Evolutionary conservation across 371 early-diverging fungal genomes (phyloP).

Genomic region (Zychaea mexicana): DNA sequence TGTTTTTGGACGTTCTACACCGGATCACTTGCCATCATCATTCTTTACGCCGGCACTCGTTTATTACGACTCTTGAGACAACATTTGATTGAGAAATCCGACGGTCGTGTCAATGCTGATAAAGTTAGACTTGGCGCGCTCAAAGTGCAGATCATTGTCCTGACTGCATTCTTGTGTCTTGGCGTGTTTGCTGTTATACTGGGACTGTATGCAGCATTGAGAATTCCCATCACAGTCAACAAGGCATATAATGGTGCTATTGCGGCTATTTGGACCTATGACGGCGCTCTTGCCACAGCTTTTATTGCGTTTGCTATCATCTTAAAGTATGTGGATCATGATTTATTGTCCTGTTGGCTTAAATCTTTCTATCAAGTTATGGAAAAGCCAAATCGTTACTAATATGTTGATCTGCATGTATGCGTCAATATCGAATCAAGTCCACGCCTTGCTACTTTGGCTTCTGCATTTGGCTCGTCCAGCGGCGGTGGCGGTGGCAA

Average conservation of each 20-base stretch:
- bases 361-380: too few species aligned
- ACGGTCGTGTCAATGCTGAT: conserved; percentile 12
- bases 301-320: conserved; percentile 28
- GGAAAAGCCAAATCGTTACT: too few species aligned
- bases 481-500: background rate
- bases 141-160: conserved; percentile 20
- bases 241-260: conserved; percentile 17
- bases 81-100: conserved; percentile 5
- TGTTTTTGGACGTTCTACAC: conserved; percentile 19
- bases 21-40: conserved; percentile 1
- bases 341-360: too few species aligned
- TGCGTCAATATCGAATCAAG: background rate
- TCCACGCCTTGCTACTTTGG: conserved; percentile 9
- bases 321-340: conserved; percentile 37
- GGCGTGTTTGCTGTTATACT: conserved; percentile 23
- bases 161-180: conserved; percentile 14
- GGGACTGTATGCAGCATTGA: conserved; percentile 18
- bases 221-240: conserved; percentile 14
- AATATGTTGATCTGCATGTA: background rate
- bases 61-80: conserved; percentile 4
- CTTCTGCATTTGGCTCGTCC: conserved; percentile 8
- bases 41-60: conserved; percentile 11
- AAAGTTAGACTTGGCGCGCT: conserved; percentile 26
- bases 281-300: conserved; percentile 27
- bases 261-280: conserved; percentile 24